Base-by-base conservation (phyloP, 371 early-diverging fungal species). In the Apophysomyces elegans region DNA sequence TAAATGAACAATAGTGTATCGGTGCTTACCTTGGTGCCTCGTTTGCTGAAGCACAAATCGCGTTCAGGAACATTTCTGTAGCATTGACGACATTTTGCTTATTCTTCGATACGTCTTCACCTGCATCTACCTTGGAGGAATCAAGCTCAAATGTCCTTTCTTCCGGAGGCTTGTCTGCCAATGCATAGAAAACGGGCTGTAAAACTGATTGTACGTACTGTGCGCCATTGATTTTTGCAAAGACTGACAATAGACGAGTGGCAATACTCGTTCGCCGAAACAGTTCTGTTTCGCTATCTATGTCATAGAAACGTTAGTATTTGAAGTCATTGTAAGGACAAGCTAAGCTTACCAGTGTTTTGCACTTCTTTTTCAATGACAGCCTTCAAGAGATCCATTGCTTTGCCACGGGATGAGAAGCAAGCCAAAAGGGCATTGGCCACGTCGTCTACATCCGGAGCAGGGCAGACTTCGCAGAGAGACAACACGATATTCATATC, bases 261-360 rank as follows among this genome's bases (percentile, higher is more conserved):
- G 95, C 91, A 71, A 96, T 88, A 59, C 91, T 90, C 72, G 96
- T 96, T 58, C 93, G 83, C 39, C 97, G 86, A 85, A 97, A 96
- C 58, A 97, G 68, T 69, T 93, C 92, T 2, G 94, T 80, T 37
- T 93, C 90, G 45, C 86, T 83, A 59, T 93, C 94, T 62, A 73
- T 26, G 32, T 26, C 32, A 2, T 26, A 26, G 32, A 26, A 26
- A 26, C 2, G 32, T 26, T 26, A 26, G 3, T 26, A 26, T 26
- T 26, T 26, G 32, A 26, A 26, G 2, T 26, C 0, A 2, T 2
- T 26, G 32, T 26, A 26, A 26, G 1, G 9, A n/a, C n/a, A 47
- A 47, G 16, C 47, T 21, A 5, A 41, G 43, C 46, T 59, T 79
- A 85, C 87, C 84, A 4, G 95, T 94, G 37, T 82, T 85, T n/a